Base-by-base conservation (phyloP, 768 basidiomycete genomes). In the Lepiota brunneoincarnata region DNA sequence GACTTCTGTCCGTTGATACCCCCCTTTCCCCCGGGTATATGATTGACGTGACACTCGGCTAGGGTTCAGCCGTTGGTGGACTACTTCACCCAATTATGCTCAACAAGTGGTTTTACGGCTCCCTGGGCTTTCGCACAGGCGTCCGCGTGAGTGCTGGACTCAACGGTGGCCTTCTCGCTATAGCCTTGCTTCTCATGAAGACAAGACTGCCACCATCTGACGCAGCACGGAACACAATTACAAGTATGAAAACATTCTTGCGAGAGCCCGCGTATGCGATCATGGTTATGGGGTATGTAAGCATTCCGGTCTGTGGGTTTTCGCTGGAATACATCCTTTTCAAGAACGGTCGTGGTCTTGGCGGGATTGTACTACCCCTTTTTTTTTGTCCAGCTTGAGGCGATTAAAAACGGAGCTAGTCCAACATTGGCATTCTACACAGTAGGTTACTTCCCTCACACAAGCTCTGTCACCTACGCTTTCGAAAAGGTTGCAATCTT, bases 31-130 rank as follows among this genome's bases (percentile, higher is more conserved):
- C 24, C 41, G 14, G 26, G 18, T 2, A 20, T 1, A 31, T 26
- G 3, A 34, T 17, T 44, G 21, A 54, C 28, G 0, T 1, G 7
- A 39, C n/a, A 6, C 15, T 39, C 15, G 12, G 47, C 31, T 34
- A 76, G 74, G 75, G 76, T 5, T 74, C 82, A n/a, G 81, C 78
- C 15, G 62, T 83, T 12, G 86, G 86, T 2, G 83, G 81, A 10
- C 72, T 80, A 20, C 60, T 87, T 7, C 82, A 84, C 54, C 81
- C 83, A 2, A 83, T 86, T 59, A 76, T 86, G 71, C 69, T 89
- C 18, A 87, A 88, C 61, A 71, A 75, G 36, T 66, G 74, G 55
- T 75, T 79, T 54, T 66, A 77, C 51, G 74, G 76, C 3, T 59
- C 58, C 2, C 68, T 77, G 14, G 82, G 85, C 2, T 71, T 83